Conservation (phyloP, 176 grass and related monocot species). For the Ensete ventricosum region DNA sequence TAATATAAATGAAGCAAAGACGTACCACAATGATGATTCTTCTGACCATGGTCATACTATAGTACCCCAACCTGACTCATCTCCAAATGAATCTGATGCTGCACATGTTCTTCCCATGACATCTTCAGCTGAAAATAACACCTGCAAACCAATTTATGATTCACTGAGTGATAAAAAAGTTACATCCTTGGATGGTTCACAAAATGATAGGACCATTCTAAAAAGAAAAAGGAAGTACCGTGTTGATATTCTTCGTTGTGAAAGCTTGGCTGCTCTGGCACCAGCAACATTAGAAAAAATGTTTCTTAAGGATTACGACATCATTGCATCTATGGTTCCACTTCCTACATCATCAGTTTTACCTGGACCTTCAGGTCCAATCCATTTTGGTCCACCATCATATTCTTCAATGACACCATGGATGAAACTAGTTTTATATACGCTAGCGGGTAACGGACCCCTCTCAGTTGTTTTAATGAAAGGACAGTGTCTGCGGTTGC, state of each 20-base stretch:
- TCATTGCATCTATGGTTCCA: slow-evolving; percentile 94
- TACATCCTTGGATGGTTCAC: slow-evolving; percentile 27
- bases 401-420: slow-evolving; percentile 95
- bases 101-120: slow-evolving; percentile 17
- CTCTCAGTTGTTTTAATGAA: slow-evolving; percentile 85
- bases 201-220: slow-evolving; percentile 24
- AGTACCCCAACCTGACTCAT: slow-evolving; percentile 3
- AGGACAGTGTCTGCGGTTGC: slow-evolving; percentile 75
- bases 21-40: slow-evolving; percentile 4
- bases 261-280: slow-evolving; percentile 92
- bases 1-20: slow-evolving; percentile 11
- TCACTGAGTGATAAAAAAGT: slow-evolving; percentile 17
- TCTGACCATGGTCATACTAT: slow-evolving; percentile 17
- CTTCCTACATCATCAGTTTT: slow-evolving; percentile 82
- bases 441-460: slow-evolving; percentile 60
- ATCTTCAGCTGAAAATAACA: slow-evolving; percentile 19
- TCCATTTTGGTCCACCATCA: slow-evolving; percentile 91
- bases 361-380: slow-evolving; percentile 60
- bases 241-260: slow-evolving; percentile 93
- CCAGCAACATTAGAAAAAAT: slow-evolving; percentile 67
- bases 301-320: slow-evolving; percentile 87
- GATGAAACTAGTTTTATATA: slow-evolving; percentile 96
- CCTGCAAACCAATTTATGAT: slow-evolving; percentile 11
- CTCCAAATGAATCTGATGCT: slow-evolving; percentile 28
- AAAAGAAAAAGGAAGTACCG: slow-evolving; percentile 83